Base-by-base conservation (phyloP, 768 basidiomycete species). In the Termitomyces sp. region DNA sequence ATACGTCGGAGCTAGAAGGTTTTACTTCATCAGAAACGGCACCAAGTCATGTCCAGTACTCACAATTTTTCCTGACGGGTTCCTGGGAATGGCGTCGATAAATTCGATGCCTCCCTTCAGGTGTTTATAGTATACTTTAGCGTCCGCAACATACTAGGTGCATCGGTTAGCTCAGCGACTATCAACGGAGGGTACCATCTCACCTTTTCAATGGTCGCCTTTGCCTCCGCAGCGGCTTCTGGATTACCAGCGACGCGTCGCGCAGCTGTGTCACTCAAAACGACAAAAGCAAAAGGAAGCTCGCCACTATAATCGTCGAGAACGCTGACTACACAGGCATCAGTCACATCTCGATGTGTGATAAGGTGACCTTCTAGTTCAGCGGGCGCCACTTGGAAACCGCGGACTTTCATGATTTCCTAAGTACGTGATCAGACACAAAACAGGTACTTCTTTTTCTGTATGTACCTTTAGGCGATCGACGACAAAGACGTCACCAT, bases 231-330 rank as follows among this genome's bases (percentile, higher is more conserved):
- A 0, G 64, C 73, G 28, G 71, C 78, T 12, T 57, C 60, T 4
- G 70, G 61, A 34, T 75, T 66, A 36, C 68, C 66, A 41, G 68
- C 59, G 22, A 76, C 70, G 31, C 73, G 70, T 46, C 77, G 72
- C 37, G 68, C 66, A 10, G 74, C 72, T 4, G 75, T 71, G 15
- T 74, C 73, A 47, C 72, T 71, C 18, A 83, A 76, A 3, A 86
- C 86, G 24, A 91, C 73, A 66, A 81, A 91, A 8, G 90, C 89
- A 54, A 88, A 64, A 0, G 90, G 89, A 12, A 88, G 62, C 66
- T 92, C 89, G 18, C 90, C 88, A 57, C 80, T 87, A 66, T 86
- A 90, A 24, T 90, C 88, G 63, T 92, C 87, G 1, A 78, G 77
- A 20, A 89, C 66, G 5, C 86, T 81, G 7, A 91, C 85, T 8